These are phyloP conservation scores for Talaromyces amestolkiae DNA, from an alignment of 2,329 filamentous ascomycete genomes.

Conservation along the genomic window DNA sequence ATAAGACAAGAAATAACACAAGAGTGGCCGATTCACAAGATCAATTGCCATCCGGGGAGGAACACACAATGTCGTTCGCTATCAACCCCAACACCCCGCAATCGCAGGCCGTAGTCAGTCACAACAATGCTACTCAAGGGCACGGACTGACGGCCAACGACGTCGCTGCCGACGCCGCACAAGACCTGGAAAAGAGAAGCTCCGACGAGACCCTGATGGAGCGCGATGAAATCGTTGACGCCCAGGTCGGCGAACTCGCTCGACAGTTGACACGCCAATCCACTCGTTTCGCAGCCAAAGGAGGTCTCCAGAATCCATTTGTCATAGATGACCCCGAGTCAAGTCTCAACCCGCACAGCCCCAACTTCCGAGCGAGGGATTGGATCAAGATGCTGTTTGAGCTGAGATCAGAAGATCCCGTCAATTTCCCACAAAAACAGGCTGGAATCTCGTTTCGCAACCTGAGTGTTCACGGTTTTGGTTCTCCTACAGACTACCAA, in stretches of 20 bases:
- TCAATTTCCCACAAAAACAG: constrained; percentile 33
- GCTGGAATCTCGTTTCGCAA: constrained; percentile 46
- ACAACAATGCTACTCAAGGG: neutral
- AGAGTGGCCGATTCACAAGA: neutral
- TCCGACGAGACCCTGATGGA: constrained; percentile 8
- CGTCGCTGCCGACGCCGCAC: neutral
- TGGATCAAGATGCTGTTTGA: constrained; percentile 46
- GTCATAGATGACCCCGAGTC: constrained; percentile 33
- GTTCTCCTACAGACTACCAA: constrained; percentile 46
- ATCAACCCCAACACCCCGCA: constrained; percentile 12
- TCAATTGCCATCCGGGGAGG: neutral
- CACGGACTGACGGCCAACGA: neutral
- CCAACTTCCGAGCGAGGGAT: constrained; percentile 43
- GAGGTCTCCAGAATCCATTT: constrained; percentile 35
- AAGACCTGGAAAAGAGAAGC: constrained; percentile 8
- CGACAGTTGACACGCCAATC: constrained; percentile 18
- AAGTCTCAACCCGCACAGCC: constrained; percentile 42
- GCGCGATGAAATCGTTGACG: constrained; percentile 4
- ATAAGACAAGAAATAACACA: neutral
- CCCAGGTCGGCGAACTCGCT: constrained; percentile 7
- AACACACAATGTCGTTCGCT: constrained; percentile 6
- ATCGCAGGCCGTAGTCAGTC: constrained; percentile 13
- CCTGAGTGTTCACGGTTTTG: constrained; percentile 45
- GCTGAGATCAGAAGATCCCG: constrained; percentile 32
- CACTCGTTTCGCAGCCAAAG: constrained; percentile 11